These are phyloP conservation scores for Diaporthe humulicola DNA, from an alignment of 2,329 filamentous ascomycete species.

Conservation along the genomic window DNA sequence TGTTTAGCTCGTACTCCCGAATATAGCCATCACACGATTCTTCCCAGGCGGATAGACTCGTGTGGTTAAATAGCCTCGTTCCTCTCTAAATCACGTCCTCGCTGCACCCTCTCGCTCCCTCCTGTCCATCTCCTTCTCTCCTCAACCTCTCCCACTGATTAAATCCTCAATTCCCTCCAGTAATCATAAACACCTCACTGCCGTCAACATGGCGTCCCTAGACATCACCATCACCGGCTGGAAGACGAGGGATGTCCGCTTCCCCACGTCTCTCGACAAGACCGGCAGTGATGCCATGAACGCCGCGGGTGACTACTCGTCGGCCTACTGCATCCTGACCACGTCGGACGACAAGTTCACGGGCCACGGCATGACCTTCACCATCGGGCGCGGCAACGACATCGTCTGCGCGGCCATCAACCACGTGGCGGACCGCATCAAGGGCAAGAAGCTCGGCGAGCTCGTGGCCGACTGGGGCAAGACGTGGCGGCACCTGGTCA, in stretches of 20 bases:
- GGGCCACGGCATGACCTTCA: constrained; percentile 89
- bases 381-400: constrained; percentile 91
- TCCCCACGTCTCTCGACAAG: constrained; percentile 93
- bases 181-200: not conserved
- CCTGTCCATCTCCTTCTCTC: not conserved
- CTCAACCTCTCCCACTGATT: not conserved
- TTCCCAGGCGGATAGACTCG: not conserved
- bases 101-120: not conserved
- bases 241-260: constrained; percentile 80
- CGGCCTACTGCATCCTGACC: constrained; percentile 92
- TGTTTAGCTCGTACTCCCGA: constrained; percentile 22
- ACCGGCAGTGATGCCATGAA: constrained; percentile 99
- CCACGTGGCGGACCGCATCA: constrained; percentile 81
- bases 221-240: constrained; percentile 81
- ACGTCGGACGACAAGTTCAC: constrained; percentile 76
- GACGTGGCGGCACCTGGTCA: constrained; percentile 93
- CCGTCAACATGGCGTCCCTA: constrained; percentile 41
- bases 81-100: not conserved
- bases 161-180: not conserved
- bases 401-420: constrained; percentile 89
- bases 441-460: constrained; percentile 80
- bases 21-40: constrained; percentile 13
- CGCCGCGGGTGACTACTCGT: constrained; percentile 90
- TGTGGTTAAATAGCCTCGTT: constrained; percentile 6
- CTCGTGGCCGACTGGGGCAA: constrained; percentile 86